Evolutionary conservation across 352 stramenopile genomes (phyloP).

Genomic region (Phytophthora rubi): DNA sequence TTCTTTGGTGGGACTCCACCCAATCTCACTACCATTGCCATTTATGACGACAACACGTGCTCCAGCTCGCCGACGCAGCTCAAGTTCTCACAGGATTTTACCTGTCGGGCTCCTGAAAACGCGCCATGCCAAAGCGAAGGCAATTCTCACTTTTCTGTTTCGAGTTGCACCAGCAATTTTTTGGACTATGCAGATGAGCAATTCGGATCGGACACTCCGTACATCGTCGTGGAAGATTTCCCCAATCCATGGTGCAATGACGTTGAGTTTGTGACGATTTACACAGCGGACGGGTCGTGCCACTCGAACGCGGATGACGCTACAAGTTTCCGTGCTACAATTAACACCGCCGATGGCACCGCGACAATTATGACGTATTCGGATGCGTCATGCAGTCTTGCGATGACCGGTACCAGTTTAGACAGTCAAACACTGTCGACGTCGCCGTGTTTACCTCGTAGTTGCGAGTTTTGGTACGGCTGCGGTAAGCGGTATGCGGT

Average conservation of each 20-base stretch:
- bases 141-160: neutral
- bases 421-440: slow-evolving; percentile 10
- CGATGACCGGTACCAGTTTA: slow-evolving; percentile 2
- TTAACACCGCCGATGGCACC: slow-evolving; percentile 8
- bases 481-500: slow-evolving; percentile 8
- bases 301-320: neutral
- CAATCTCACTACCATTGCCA: neutral
- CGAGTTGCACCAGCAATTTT: neutral
- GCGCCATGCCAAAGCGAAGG: neutral
- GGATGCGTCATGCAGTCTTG: neutral
- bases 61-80: slow-evolving; percentile 2
- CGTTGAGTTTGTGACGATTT: slow-evolving; percentile 9
- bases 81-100: slow-evolving; percentile 11
- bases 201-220: slow-evolving; percentile 15
- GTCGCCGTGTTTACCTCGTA: slow-evolving; percentile 5
- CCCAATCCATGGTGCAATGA: slow-evolving; percentile 1
- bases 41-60: slow-evolving; percentile 16
- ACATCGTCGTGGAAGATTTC: slow-evolving; percentile 15
- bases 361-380: slow-evolving; percentile 10
- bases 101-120: neutral
- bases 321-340: slow-evolving; percentile 8
- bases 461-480: slow-evolving; percentile 2
- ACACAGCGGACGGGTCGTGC: slow-evolving; percentile 13
- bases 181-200: neutral
- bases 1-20: neutral